Evolutionary conservation across 208 protist genomes (phyloP), one percentile per base, ranked within the genome.

Genomic region (Crithidia sp.): DNA sequence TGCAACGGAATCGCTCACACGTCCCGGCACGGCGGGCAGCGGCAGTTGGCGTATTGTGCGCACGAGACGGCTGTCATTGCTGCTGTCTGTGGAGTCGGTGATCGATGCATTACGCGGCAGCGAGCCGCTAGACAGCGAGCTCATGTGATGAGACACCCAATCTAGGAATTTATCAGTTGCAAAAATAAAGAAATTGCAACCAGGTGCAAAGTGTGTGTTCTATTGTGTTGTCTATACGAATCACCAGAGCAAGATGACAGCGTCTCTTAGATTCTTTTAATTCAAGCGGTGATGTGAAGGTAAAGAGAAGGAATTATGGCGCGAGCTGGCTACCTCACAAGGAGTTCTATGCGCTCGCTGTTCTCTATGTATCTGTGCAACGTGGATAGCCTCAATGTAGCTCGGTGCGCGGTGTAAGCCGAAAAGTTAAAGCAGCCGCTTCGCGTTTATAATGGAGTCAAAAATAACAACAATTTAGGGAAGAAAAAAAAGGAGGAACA

Each of bases 41-140:
- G 65, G 65, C 43, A 70, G 52, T 13, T 61, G 65, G 19, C 65
- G 65, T 17, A 70, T 70, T 3, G 40, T 16, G 8, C 65, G 65
- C 53, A 59, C 5, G 28, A 70, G 41, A 52, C 49, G n/a, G 44
- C 65, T 61, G 53, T 52, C 54, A 19, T 70, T 50, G 41, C 58
- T 39, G 13, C 44, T 49, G 19, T 41, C 14, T n/a, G 53, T 49
- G 19, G 52, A 50, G 13, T 59, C 16, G 9, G 37, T 12, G 41
- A 53, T 17, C 3, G 10, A 37, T 4, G 61, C 41, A 53, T 59
- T 17, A 16, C 9, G 17, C 10, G 43, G 40, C 8, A n/a, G 47
- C 5, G 65, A 70, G 17, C 41, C 56, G 41, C 19, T 13, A 5
- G 17, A 41, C 7, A 17, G 53, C 17, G 65, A 70, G 14, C 41